phyloP scores from a whole-genome alignment of 2,329 filamentous ascomycete genomes.

The Orbilia blumenaviensis region DNA sequence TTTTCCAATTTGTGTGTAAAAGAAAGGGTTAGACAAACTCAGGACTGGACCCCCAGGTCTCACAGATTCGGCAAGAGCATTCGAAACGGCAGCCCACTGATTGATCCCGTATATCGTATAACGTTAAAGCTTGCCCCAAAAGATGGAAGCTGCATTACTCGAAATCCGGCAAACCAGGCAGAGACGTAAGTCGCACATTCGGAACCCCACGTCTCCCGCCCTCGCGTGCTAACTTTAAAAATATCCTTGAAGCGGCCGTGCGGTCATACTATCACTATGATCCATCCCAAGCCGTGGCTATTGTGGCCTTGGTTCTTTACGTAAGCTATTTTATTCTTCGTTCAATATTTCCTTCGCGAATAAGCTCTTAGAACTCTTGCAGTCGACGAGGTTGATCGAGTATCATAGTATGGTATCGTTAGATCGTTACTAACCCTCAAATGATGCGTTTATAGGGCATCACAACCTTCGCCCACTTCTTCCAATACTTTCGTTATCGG shows the following conservation, averaged over 20 bases:
- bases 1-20: background rate
- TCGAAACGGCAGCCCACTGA: background rate
- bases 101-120: background rate
- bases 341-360: background rate
- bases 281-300: slow-evolving; percentile 25
- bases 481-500: slow-evolving; percentile 55
- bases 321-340: slow-evolving; percentile 28
- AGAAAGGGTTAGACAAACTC: background rate
- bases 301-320: slow-evolving; percentile 39
- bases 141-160: slow-evolving; percentile 11
- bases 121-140: background rate
- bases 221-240: background rate
- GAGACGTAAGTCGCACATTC: slow-evolving; percentile 4
- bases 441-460: slow-evolving; percentile 34
- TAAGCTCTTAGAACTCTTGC: background rate
- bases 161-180: slow-evolving; percentile 4
- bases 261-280: slow-evolving; percentile 46
- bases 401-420: too few species aligned
- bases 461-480: slow-evolving; percentile 51
- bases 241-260: background rate
- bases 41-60: background rate
- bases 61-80: background rate
- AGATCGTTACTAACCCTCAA: background rate
- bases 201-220: background rate
- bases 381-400: too few species aligned